A percentile compares a stretch with the other conserved stretches of the same genome.
Evolutionary conservation across 192 early-diverging fungal species (phyloP).

Genomic region (Gonapodya sp.): DNA sequence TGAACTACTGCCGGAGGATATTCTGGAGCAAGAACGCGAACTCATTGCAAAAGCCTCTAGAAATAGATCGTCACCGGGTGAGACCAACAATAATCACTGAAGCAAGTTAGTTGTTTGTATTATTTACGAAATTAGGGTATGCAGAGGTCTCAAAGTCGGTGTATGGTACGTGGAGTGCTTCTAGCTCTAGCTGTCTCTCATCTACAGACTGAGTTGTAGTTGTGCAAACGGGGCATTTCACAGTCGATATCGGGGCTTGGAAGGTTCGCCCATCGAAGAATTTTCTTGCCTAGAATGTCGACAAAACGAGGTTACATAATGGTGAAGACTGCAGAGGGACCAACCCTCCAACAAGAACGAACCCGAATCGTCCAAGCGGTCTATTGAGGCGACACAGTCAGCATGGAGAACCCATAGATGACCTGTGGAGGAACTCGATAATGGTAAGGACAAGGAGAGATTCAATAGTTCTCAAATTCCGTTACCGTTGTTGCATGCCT

Average conservation of each 20-base stretch:
- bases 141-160: too few species aligned
- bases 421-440: too few species aligned
- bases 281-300: neutral
- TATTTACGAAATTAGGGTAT: too few species aligned
- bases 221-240: neutral
- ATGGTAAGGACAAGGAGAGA: too few species aligned
- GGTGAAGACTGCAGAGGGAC: neutral
- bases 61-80: too few species aligned
- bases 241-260: neutral
- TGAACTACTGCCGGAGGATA: neutral
- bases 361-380: neutral
- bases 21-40: neutral
- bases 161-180: too few species aligned
- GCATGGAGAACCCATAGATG: neutral
- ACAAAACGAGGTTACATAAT: neutral
- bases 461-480: too few species aligned
- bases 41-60: neutral
- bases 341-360: neutral
- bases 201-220: neutral
- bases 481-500: constrained; percentile 90
- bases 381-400: neutral
- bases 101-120: too few species aligned
- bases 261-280: neutral
- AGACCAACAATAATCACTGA: too few species aligned
- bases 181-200: too few species aligned